Evolutionary conservation across 306 rosid species (phyloP), one percentile per base, ranked within the genome.

Genomic region (Inga oerstediana): DNA sequence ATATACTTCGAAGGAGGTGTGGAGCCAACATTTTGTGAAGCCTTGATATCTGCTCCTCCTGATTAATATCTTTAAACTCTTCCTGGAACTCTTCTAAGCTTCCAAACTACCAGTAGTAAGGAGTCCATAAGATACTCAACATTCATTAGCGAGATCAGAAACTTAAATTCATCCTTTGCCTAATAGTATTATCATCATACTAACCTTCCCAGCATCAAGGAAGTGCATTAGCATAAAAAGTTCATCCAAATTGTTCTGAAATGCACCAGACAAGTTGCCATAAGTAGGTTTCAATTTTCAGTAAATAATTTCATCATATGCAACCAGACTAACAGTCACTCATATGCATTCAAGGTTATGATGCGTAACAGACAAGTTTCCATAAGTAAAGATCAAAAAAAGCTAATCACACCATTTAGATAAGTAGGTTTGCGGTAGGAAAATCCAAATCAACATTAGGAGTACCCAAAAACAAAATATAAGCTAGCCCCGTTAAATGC

Each of bases 221-320:
- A 97, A 97, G 89, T 97, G 99, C 99, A 97, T 97, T 74, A 97
- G 97, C 99, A 97, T 94, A 84, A 97, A 97, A 75, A 97, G 97
- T 82, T 97, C 99, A 37, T 97, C 99, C 82, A 97, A 88, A 82
- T 97, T 97, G 87, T 97, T 97, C 99, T 97, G 99, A 81, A 92
- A 79, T 64, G 79, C 78, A 85, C 62, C 67, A 83, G 48, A 88
- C 14, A 82, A 69, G 68, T 67, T 79, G 71, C 74, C 76, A 71
- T 84, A 52, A 87, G 90, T 70, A 62, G 69, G 52, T 78, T 77
- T 82, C 72, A 72, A 79, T 76, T 82, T 67, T 85, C 82, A 76
- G 83, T 73, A 84, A 37, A 86, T 65, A 68, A 85, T 61, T 52
- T 54, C 62, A 69, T 68, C 5, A 41, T 11, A 64, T 39, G 82